Evolutionary conservation across 331 rosid genomes (phyloP).

Genomic region (Phaseolus coccineus): DNA sequence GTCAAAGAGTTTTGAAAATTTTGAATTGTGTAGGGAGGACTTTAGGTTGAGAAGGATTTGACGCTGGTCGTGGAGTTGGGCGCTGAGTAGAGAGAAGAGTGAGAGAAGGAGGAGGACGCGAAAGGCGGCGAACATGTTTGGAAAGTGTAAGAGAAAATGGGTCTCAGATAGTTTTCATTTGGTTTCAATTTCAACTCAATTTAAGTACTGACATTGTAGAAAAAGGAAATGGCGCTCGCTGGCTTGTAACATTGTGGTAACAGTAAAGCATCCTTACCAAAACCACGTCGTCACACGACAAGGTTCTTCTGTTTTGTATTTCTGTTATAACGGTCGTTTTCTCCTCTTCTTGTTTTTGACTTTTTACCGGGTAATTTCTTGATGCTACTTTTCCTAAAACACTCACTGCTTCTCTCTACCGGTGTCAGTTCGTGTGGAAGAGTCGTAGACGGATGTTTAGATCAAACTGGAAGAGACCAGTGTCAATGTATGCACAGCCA

Average conservation of each 20-base stretch:
- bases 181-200: neutral
- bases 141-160: neutral
- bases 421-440: conserved; percentile 21
- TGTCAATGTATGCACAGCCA: neutral
- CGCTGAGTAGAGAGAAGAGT: conserved; percentile 46
- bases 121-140: conserved; percentile 51
- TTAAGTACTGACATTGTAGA: neutral
- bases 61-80: conserved; percentile 58
- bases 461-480: conserved; percentile 19
- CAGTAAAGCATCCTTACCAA: neutral
- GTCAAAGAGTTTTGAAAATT: conserved; percentile 34
- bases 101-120: conserved; percentile 24
- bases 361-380: neutral
- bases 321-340: conserved; percentile 50
- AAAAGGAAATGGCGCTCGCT: neutral
- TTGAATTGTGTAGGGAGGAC: conserved; percentile 50
- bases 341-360: neutral
- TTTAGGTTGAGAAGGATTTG: conserved; percentile 66
- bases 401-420: neutral
- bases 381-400: conserved; percentile 39
- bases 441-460: neutral
- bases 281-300: conserved; percentile 11
- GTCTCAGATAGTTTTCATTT: neutral
- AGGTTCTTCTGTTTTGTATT: conserved; percentile 14
- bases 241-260: neutral